Percentiles rank a stretch among this genome's conserved stretches.
Conservation (phyloP, 2,329 filamentous ascomycete species). For the Phaeosphaeriaceae sp. region DNA sequence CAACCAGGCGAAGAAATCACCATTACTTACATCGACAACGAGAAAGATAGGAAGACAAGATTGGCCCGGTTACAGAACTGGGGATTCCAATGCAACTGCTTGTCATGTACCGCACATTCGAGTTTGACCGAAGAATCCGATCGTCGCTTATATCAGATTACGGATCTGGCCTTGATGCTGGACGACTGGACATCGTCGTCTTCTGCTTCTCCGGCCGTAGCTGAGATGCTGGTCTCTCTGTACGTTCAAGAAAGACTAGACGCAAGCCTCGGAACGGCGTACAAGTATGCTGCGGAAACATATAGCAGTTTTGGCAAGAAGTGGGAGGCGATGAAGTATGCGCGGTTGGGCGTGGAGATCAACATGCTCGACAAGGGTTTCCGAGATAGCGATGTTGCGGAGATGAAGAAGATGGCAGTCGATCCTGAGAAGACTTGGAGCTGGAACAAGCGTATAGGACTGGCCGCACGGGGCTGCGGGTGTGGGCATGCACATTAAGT, state of each 20-base stretch:
- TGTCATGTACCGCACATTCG: slow-evolving; percentile 44
- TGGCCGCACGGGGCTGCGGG: slow-evolving; percentile 22
- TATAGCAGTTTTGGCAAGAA: slow-evolving; percentile 46
- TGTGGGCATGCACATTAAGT: slow-evolving; percentile 30
- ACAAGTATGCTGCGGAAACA: slow-evolving; percentile 49
- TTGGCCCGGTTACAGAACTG: slow-evolving; percentile 45
- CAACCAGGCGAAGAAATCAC: slow-evolving; percentile 51
- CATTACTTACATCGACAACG: slow-evolving; percentile 52
- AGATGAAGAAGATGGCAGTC: slow-evolving; percentile 37
- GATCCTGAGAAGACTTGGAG: slow-evolving; percentile 41
- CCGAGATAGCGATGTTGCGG: slow-evolving; percentile 29
- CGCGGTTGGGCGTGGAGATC: slow-evolving; percentile 33
- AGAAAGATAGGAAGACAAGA: slow-evolving; percentile 37
- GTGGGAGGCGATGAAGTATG: slow-evolving; percentile 40
- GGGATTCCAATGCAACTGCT: slow-evolving; percentile 51
- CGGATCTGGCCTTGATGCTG: slow-evolving; percentile 32
- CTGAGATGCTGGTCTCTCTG: slow-evolving; percentile 45
- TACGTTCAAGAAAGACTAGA: slow-evolving; percentile 49
- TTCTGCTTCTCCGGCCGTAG: slow-evolving; percentile 38
- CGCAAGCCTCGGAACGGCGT: slow-evolving; percentile 46
- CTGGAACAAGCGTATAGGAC: slow-evolving; percentile 41
- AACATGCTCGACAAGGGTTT: slow-evolving; percentile 42
- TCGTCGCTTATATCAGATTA: slow-evolving; percentile 41
- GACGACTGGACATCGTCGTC: slow-evolving; percentile 37
- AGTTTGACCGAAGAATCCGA: slow-evolving; percentile 40